Base-by-base conservation (phyloP, 768 basidiomycete species). In the Termitomyces eurrhizus region DNA sequence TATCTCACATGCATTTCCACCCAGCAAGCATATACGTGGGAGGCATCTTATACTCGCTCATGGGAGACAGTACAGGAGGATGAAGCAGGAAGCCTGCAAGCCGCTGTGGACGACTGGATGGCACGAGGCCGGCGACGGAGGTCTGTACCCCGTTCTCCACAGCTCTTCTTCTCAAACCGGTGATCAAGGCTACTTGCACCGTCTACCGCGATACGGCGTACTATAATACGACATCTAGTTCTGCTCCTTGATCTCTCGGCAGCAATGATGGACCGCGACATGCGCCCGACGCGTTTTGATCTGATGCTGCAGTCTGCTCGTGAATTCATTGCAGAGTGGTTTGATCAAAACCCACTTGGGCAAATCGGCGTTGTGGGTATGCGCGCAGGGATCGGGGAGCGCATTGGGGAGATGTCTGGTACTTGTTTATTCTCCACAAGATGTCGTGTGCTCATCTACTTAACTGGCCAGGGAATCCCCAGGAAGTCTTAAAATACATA, bases 1-100 rank as follows among this genome's bases (percentile, higher is more conserved):
- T 58, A 39, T 59, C 41, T 57, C 32, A 55, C 63, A 52, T 42
- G 45, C 36, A 33, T 32, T 41, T 24, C 39, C 45, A 35, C 60
- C 36, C 68, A 90, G 88, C 86, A 89, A 84, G 83, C 87, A 4
- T 95, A 96, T 66, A 91, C 94, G 35, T 99, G 96, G 96, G 96
- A 98, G 70, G 96, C 93, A 1, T 89, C 90, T 3, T 98, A 95
- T 70, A 87, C 90, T 37, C 88, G 95, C 42, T 92, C 93, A 51
- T 99, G 97, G 97, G 97, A 98, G 67, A 91, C 90, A 0, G 94
- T 98, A 0, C 92, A 95, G 70, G 96, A 98, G 72, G 97, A 98
- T 72, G 96, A 95, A 68, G 83, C 82, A 0, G 97, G 97, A 1
- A 95, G 92, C 69, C 72, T 99, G 63, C 92, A 95, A 61, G 84